Percentiles rank a stretch among this genome's conserved stretches.
phyloP scores from a whole-genome alignment of 495 filamentous ascomycete species.

The Lepidopterella palustris region DNA sequence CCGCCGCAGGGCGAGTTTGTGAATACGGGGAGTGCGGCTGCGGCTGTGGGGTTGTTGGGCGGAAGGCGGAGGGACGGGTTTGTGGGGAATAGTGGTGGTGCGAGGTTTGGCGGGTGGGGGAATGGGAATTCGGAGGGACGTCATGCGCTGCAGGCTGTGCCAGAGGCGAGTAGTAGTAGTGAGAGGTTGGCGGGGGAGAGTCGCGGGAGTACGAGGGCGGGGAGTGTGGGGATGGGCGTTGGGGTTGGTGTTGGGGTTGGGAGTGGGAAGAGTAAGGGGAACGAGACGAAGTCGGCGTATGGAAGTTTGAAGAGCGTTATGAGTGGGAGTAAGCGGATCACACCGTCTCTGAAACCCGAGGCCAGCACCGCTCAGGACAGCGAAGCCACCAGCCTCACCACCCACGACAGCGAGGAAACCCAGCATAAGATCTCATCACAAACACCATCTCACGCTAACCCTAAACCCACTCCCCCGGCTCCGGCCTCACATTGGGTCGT shows the following conservation, averaged over 20 bases:
- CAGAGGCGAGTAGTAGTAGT: slow-evolving; percentile 34
- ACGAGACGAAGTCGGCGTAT: slow-evolving; percentile 22
- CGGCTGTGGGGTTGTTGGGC: slow-evolving; percentile 15
- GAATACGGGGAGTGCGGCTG: slow-evolving; percentile 9
- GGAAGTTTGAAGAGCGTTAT: slow-evolving; percentile 30
- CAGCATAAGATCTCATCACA: background rate
- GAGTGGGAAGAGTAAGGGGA: slow-evolving; percentile 6
- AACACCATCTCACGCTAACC: too few species aligned
- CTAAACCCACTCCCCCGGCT: background rate
- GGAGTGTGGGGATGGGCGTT: background rate
- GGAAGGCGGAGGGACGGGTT: slow-evolving; percentile 11
- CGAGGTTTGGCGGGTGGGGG: slow-evolving; percentile 9
- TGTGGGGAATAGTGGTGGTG: slow-evolving; percentile 10
- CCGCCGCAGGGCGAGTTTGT: slow-evolving; percentile 54
- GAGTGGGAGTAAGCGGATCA: slow-evolving; percentile 21
- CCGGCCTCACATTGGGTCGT: slow-evolving; percentile 16
- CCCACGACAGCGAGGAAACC: background rate
- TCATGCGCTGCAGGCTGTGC: slow-evolving; percentile 33
- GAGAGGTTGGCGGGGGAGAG: slow-evolving; percentile 29
- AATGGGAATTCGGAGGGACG: too few species aligned
- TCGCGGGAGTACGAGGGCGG: slow-evolving; percentile 2
- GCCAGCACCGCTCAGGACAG: too few species aligned
- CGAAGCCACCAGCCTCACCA: background rate
- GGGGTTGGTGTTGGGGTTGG: too few species aligned
- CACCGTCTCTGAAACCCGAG: too few species aligned